Evolutionary conservation across 495 filamentous ascomycete genomes (phyloP).

Genomic region (Usnea hakonensis): DNA sequence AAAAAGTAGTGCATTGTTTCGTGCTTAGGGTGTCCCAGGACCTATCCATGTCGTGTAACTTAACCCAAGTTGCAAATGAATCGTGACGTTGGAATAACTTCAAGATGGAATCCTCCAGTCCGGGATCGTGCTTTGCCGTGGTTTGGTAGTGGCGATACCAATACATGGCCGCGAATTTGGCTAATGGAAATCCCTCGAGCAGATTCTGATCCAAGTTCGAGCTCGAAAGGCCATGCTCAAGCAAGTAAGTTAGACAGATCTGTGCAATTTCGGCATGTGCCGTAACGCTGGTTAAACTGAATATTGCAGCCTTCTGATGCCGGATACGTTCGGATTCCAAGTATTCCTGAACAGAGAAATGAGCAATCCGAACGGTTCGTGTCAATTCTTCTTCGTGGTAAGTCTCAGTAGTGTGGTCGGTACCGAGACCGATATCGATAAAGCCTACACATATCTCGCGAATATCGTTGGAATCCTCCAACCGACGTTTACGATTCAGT

Average conservation of each 20-base stretch:
- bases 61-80: constrained; percentile 19
- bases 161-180: constrained; percentile 26
- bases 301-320: constrained; percentile 23
- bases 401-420: constrained; percentile 2
- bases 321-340: constrained; percentile 32
- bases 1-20: not conserved
- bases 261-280: constrained; percentile 29
- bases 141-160: constrained; percentile 26
- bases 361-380: constrained; percentile 28
- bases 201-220: constrained; percentile 6
- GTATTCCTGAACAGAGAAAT: constrained; percentile 39
- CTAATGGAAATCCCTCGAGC: constrained; percentile 24
- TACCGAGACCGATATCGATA: constrained; percentile 17
- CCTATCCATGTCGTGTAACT: constrained; percentile 15
- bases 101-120: constrained; percentile 6
- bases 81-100: constrained; percentile 15
- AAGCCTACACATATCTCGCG: constrained; percentile 28
- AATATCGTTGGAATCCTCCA: constrained; percentile 21
- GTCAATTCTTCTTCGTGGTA: not conserved
- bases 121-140: not conserved
- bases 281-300: constrained; percentile 19
- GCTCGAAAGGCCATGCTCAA: constrained; percentile 25
- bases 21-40: not conserved
- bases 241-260: constrained; percentile 32
- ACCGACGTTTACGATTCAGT: constrained; percentile 24